Conservation (phyloP, 257 asterid species). For the Ophiorrhiza pumila region DNA sequence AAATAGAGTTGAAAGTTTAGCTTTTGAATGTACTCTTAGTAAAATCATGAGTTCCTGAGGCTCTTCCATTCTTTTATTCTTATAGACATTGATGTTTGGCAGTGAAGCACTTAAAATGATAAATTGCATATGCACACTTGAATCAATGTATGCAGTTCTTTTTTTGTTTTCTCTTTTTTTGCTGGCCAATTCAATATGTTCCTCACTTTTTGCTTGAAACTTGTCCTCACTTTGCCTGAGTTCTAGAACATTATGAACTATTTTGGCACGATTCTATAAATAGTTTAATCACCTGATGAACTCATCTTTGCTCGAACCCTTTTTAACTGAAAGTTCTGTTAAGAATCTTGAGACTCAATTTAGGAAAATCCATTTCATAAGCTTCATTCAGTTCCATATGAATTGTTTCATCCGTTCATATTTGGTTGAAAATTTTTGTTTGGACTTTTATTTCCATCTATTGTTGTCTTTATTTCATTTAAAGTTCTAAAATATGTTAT, state of each 20-base stretch:
- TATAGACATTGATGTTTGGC: not conserved
- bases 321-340: no score
- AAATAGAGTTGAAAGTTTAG: not conserved
- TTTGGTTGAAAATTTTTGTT: no score
- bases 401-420: no score
- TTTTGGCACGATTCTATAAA: no score
- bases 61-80: slow-evolving; percentile 16
- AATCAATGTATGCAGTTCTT: not conserved
- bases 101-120: not conserved
- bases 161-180: not conserved
- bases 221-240: not conserved
- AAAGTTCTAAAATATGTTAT: no score
- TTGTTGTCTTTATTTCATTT: no score
- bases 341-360: no score
- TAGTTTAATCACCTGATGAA: not conserved
- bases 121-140: not conserved
- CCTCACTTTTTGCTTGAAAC: not conserved
- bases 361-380: no score
- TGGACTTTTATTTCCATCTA: no score
- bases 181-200: not conserved
- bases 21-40: not conserved
- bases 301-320: not conserved
- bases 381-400: no score
- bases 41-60: slow-evolving; percentile 5
- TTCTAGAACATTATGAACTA: no score